Base-by-base conservation (phyloP, 768 basidiomycete genomes). In the Psilocybe sp. region DNA sequence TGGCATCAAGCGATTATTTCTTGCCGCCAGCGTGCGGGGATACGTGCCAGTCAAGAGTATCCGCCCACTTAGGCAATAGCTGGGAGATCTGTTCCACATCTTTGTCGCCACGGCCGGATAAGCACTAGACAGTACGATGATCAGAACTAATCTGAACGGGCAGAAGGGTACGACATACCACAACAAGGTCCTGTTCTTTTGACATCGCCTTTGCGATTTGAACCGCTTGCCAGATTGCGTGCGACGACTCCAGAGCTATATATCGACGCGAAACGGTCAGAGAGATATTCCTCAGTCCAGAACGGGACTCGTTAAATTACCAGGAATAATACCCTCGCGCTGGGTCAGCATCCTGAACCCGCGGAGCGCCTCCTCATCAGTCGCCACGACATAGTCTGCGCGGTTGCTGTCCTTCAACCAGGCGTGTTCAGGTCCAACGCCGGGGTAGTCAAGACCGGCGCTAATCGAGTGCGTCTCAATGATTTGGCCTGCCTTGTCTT, bases 71-170 rank as follows among this genome's bases (percentile, higher is more conserved):
- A 10, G 96, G 96, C 48, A 99, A 75, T 36, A 98, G 74, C 60
- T 95, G 73, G n/a, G 89, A 93, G 50, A 99, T 94, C 63, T 98
- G 89, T 57, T 96, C 89, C 3, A 99, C 97, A 63, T 99, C 96
- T 69, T 98, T 98, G 69, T 98, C 94, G 14, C 97, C 97, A 54
- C 96, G 84, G 44, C 96, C 96, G 47, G 92, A 95, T 45, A 98
- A 73, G 62, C 93, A 97, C 91, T 95, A 51, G 32, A 60, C 23
- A 51, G 37, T 37, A 2, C 14, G 23, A 51, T 28, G 57, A 44
- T 52, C 23, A 48, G 11, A 20, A 8, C 15, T 44, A 18, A 33
- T 36, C 37, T 32, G 11, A 42, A 13, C 23, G 33, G 51, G 3
- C 43, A 34, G 28, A 7, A 44, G 13, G 12, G 40, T 33, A 12